Evolutionary conservation across 2,329 filamentous ascomycete genomes (phyloP).

Genomic region (Beauveria asiatica): DNA sequence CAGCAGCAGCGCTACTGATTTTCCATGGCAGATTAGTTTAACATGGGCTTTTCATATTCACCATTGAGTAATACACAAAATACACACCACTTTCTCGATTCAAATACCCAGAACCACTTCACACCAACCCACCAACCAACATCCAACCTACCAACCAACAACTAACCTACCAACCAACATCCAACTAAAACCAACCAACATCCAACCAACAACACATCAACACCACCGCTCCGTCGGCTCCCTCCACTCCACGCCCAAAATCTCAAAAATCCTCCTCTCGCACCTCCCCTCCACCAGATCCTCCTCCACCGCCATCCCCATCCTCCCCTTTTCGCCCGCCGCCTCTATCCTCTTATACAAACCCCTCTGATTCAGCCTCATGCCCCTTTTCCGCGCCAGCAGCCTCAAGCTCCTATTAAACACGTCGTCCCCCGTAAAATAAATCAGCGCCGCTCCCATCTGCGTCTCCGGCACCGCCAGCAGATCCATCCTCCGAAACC

Average conservation of each 20-base stretch:
- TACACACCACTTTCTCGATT: no score
- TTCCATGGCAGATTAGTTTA: no score
- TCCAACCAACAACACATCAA: conserved; percentile 27
- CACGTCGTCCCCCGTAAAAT: conserved; percentile 92
- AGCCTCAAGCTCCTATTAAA: conserved; percentile 84
- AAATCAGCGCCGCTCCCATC: conserved; percentile 79
- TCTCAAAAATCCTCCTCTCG: conserved; percentile 74
- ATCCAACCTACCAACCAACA: no score
- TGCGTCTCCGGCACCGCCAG: conserved; percentile 73
- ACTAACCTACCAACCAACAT: no score
- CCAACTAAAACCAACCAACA: no score
- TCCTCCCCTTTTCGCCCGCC: background rate
- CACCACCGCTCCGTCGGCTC: conserved; percentile 70
- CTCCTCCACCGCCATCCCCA: conserved; percentile 51
- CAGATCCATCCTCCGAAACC: conserved; percentile 79
- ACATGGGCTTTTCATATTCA: no score
- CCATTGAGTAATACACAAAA: no score
- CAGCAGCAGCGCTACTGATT: no score
- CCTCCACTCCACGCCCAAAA: conserved; percentile 77
- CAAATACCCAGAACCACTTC: no score
- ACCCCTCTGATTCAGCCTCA: conserved; percentile 78
- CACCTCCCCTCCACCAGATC: conserved; percentile 63
- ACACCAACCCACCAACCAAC: no score
- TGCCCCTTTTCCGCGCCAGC: conserved; percentile 69
- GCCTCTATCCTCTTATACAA: conserved; percentile 53